Conservation (phyloP, 257 asterid species). For the Vinca minor region DNA sequence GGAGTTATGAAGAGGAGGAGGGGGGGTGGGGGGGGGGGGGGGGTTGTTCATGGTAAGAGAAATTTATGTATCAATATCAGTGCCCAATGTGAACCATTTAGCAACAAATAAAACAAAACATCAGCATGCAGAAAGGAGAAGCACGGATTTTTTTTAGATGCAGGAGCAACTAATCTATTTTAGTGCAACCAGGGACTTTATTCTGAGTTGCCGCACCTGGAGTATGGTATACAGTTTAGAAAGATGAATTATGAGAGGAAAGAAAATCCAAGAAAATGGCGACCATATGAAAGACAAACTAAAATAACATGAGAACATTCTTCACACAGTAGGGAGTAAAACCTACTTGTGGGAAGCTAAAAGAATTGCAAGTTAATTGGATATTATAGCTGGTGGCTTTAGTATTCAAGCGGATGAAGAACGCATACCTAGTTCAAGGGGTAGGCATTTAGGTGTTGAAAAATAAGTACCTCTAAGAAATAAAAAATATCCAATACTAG, state of each 20-base stretch:
- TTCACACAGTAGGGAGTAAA: not conserved
- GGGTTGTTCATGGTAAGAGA: not conserved
- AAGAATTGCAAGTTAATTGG: not conserved
- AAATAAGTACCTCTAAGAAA: not conserved
- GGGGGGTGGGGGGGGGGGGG: no score
- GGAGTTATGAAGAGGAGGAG: no score
- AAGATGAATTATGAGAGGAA: not conserved
- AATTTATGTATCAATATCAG: not conserved
- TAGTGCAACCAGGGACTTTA: not conserved
- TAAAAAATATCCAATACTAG: not conserved
- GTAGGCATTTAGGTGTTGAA: not conserved
- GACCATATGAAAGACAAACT: not conserved
- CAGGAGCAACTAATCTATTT: not conserved
- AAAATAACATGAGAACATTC: not conserved
- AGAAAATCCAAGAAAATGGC: not conserved
- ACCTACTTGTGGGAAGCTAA: not conserved
- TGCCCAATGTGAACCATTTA: not conserved
- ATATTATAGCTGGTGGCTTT: not conserved
- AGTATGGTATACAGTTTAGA: not conserved
- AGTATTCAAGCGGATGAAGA: not conserved
- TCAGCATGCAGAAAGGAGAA: not conserved
- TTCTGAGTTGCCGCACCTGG: not conserved
- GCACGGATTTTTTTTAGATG: constrained; percentile 1
- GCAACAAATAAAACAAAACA: not conserved
- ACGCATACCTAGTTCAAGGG: not conserved